These are phyloP conservation scores for Suillus placidus DNA, from an alignment of 768 basidiomycete species.

Conservation along the genomic window DNA sequence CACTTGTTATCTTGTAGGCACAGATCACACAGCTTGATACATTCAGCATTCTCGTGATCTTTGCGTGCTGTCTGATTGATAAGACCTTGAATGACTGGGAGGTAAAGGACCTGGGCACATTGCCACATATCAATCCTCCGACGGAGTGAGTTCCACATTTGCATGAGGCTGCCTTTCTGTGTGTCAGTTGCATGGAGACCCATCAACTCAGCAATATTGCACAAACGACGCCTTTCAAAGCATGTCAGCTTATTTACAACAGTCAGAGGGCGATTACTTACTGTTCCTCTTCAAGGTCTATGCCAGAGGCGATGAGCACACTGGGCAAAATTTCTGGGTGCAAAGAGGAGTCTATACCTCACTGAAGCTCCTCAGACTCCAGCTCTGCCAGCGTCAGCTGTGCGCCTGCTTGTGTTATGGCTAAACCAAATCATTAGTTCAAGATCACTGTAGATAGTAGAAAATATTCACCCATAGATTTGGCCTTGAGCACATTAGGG, in stretches of 20 bases:
- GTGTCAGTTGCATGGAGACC: too few species aligned
- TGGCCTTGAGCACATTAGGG: too few species aligned
- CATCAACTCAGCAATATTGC: too few species aligned
- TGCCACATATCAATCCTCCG: background rate
- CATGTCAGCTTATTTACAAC: too few species aligned
- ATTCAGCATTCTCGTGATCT: too few species aligned
- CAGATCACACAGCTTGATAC: too few species aligned
- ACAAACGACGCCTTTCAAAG: too few species aligned
- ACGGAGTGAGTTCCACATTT: too few species aligned
- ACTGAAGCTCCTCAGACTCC: background rate
- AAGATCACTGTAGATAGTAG: background rate
- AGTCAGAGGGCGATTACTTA: background rate
- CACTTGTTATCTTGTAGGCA: too few species aligned
- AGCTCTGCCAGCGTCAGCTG: background rate
- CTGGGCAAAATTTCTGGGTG: background rate
- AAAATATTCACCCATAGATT: too few species aligned
- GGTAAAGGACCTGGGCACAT: background rate
- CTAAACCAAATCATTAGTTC: background rate
- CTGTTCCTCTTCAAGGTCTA: background rate
- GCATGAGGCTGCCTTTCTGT: too few species aligned
- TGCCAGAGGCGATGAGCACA: background rate
- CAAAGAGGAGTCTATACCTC: conserved; percentile 1
- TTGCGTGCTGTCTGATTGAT: background rate
- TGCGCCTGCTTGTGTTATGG: background rate
- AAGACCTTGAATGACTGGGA: background rate